Evolutionary conservation across 2,329 filamentous ascomycete genomes (phyloP).

Genomic region (Westerdykella ornata): DNA sequence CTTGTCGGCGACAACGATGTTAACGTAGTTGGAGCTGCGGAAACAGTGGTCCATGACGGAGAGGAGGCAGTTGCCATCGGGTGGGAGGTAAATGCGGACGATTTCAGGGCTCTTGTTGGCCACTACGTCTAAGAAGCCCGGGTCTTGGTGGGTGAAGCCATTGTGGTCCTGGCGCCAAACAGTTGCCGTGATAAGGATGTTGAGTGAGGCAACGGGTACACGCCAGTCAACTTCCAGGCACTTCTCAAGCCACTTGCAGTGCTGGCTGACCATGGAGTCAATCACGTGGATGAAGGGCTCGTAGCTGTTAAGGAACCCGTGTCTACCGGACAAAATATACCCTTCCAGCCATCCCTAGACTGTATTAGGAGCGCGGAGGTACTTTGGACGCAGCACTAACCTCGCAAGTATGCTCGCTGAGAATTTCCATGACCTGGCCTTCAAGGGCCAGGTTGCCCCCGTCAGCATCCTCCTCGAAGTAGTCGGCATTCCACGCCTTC

Average conservation of each 20-base stretch:
- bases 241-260: slow-evolving; percentile 82
- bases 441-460: slow-evolving; percentile 64
- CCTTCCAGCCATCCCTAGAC: slow-evolving; percentile 61
- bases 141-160: slow-evolving; percentile 75
- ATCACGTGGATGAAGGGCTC: slow-evolving; percentile 79
- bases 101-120: slow-evolving; percentile 75
- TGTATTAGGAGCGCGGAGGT: slow-evolving; percentile 6
- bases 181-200: slow-evolving; percentile 70
- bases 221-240: slow-evolving; percentile 74
- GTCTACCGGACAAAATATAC: slow-evolving; percentile 66
- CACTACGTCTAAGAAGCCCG: slow-evolving; percentile 71
- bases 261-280: slow-evolving; percentile 79
- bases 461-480: slow-evolving; percentile 67
- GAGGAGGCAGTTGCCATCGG: slow-evolving; percentile 71
- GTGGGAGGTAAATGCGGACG: slow-evolving; percentile 73
- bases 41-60: slow-evolving; percentile 72
- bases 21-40: slow-evolving; percentile 68
- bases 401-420: slow-evolving; percentile 74
- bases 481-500: slow-evolving; percentile 75
- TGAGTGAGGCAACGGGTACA: slow-evolving; percentile 64
- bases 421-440: slow-evolving; percentile 75
- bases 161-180: slow-evolving; percentile 82
- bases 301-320: slow-evolving; percentile 73
- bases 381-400: slow-evolving; percentile 27
- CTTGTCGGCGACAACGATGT: slow-evolving; percentile 74